Evolutionary conservation across 2,329 filamentous ascomycete genomes (phyloP).

Genomic region (Colletotrichum limetticola): DNA sequence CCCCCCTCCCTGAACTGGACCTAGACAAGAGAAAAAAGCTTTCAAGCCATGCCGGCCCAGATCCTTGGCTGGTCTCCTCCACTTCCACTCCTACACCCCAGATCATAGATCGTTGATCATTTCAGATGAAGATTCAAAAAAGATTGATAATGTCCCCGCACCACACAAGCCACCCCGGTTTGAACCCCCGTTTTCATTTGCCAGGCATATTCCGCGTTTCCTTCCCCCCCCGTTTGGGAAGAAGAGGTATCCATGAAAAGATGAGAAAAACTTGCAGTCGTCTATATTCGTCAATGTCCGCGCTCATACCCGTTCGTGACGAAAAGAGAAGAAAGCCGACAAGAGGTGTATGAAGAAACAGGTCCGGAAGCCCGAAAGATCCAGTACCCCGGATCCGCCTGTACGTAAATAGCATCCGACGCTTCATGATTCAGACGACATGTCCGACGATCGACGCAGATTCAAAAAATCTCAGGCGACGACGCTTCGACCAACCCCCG

Average conservation of each 20-base stretch:
- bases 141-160: background rate
- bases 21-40: slow-evolving; percentile 16
- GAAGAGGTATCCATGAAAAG: slow-evolving; percentile 30
- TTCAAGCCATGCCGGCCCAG: slow-evolving; percentile 30
- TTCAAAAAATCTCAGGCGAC: slow-evolving; percentile 49
- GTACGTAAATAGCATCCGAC: slow-evolving; percentile 33
- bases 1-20: background rate
- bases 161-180: background rate
- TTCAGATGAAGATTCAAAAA: slow-evolving; percentile 11
- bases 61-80: slow-evolving; percentile 11
- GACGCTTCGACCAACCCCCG: slow-evolving; percentile 60
- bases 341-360: background rate
- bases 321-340: background rate
- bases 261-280: background rate
- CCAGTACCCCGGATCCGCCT: slow-evolving; percentile 17
- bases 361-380: background rate
- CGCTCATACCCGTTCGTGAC: slow-evolving; percentile 17
- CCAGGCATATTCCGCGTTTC: slow-evolving; percentile 23
- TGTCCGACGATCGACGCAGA: slow-evolving; percentile 4
- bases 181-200: slow-evolving; percentile 21
- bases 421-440: slow-evolving; percentile 24
- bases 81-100: background rate
- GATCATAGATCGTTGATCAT: slow-evolving; percentile 20
- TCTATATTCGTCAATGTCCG: slow-evolving; percentile 30
- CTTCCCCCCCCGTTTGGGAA: background rate